phyloP scores from a whole-genome alignment of 2,329 filamentous ascomycete genomes.

The Coccinonectria pachysandricola region DNA sequence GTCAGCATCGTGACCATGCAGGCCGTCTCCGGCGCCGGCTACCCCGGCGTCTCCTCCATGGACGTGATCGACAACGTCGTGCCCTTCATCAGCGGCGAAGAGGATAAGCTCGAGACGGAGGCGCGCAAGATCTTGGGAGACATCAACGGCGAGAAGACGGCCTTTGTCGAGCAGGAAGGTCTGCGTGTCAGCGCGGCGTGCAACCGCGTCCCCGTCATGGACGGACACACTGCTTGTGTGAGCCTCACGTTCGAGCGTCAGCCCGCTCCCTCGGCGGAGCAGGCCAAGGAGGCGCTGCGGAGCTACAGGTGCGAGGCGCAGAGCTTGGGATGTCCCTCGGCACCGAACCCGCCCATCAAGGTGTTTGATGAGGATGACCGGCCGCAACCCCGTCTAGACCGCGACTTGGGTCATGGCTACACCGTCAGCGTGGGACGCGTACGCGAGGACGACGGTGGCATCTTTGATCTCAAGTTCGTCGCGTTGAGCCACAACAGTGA shows the following conservation, averaged over 20 bases:
- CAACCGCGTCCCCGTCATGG: constrained; percentile 88
- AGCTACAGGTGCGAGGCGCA: constrained; percentile 76
- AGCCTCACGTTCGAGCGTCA: constrained; percentile 71
- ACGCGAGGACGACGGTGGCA: constrained; percentile 72
- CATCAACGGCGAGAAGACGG: constrained; percentile 60
- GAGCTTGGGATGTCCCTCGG: constrained; percentile 75
- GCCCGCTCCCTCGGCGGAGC: constrained; percentile 61
- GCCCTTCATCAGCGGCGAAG: constrained; percentile 85
- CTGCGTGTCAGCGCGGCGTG: constrained; percentile 79
- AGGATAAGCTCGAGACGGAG: constrained; percentile 92
- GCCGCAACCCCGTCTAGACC: constrained; percentile 83
- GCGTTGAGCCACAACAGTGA: constrained; percentile 72
- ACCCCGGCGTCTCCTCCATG: constrained; percentile 85
- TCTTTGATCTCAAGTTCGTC: constrained; percentile 93
- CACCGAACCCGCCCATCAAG: constrained; percentile 68
- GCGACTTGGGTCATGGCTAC: constrained; percentile 77
- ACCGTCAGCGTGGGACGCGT: constrained; percentile 84
- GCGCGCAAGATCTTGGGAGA: constrained; percentile 86
- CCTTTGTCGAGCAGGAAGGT: constrained; percentile 62
- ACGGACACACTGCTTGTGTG: constrained; percentile 93
- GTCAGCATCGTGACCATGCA: constrained; percentile 85
- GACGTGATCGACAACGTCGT: constrained; percentile 95
- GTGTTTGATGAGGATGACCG: constrained; percentile 86
- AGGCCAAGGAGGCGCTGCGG: constrained; percentile 69
- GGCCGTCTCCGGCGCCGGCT: constrained; percentile 85